Percentiles rank a stretch among this genome's conserved stretches.
Evolutionary conservation across 2,329 filamentous ascomycete species (phyloP).

Genomic region (Aspergillus fijiensis): DNA sequence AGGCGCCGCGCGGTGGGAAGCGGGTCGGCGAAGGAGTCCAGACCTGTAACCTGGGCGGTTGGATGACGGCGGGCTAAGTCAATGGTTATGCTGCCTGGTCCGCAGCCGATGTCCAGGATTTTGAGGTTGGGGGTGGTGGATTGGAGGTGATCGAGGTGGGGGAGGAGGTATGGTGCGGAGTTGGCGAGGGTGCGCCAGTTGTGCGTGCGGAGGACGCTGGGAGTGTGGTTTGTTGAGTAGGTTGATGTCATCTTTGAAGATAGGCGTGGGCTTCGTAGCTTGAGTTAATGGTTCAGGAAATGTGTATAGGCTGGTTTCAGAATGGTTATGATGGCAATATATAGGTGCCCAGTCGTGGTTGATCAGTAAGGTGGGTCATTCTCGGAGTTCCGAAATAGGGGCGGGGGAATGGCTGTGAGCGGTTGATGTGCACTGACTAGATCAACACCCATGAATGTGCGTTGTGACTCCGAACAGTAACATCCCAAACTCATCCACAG

Average conservation of each 20-base stretch:
- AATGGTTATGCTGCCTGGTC: conserved; percentile 46
- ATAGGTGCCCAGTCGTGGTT: too few relatives aligned
- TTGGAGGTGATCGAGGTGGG: conserved; percentile 38
- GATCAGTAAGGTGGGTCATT: background rate
- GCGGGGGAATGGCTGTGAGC: background rate
- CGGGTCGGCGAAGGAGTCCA: conserved; percentile 35
- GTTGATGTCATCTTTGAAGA: conserved; percentile 15
- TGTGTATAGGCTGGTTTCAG: background rate
- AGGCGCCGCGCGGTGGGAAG: conserved; percentile 34
- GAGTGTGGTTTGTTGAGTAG: conserved; percentile 43
- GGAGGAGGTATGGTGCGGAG: conserved; percentile 42
- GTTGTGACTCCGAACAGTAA: conserved; percentile 50
- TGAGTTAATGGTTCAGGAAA: background rate
- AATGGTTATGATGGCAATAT: too few relatives aligned
- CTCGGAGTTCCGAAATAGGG: background rate
- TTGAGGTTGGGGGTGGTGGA: conserved; percentile 35
- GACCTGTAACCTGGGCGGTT: conserved; percentile 38
- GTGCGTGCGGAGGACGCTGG: conserved; percentile 37
- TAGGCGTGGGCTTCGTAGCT: background rate
- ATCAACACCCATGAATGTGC: conserved; percentile 31
- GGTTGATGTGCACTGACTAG: background rate
- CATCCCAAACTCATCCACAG: conserved; percentile 55
- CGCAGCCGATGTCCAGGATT: conserved; percentile 49
- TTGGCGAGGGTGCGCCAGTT: conserved; percentile 36
- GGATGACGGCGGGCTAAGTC: conserved; percentile 42